A percentile compares a stretch with the other conserved stretches of the same genome.
Evolutionary conservation across 495 filamentous ascomycete species (phyloP).

Genomic region (Viridothelium virens): DNA sequence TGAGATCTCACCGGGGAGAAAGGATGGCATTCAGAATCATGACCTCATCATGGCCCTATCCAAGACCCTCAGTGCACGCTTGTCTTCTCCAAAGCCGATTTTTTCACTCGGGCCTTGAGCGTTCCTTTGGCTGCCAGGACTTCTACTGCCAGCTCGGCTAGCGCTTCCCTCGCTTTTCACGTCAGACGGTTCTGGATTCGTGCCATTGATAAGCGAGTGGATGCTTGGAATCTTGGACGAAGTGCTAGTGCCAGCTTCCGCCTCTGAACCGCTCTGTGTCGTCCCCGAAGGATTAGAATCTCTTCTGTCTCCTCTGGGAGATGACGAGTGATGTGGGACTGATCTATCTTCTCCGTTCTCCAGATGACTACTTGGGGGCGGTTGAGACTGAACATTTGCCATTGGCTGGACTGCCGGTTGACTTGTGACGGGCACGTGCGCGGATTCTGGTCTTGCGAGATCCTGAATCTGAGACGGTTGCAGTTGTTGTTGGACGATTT

Average conservation of each 20-base stretch:
- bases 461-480: background rate
- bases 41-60: conserved; percentile 8
- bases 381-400: background rate
- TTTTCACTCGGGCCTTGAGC: background rate
- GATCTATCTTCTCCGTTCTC: background rate
- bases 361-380: background rate
- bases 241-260: background rate
- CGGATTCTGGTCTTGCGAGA: background rate
- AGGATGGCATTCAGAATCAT: background rate
- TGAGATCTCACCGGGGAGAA: background rate
- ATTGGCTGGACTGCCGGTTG: background rate
- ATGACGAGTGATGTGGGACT: background rate
- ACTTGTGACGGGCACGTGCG: background rate
- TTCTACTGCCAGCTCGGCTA: conserved; percentile 3
- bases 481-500: background rate
- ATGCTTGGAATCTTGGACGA: conserved; percentile 10
- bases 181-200: background rate
- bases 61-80: conserved; percentile 5
- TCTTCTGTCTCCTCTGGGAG: background rate
- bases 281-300: background rate
- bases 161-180: conserved; percentile 2
- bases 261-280: background rate
- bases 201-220: conserved; percentile 1
- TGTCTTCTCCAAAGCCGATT: conserved; percentile 5
- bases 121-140: conserved; percentile 4